Base-by-base conservation (phyloP, 441 rosid species). In the Adansonia rubrostipa region DNA sequence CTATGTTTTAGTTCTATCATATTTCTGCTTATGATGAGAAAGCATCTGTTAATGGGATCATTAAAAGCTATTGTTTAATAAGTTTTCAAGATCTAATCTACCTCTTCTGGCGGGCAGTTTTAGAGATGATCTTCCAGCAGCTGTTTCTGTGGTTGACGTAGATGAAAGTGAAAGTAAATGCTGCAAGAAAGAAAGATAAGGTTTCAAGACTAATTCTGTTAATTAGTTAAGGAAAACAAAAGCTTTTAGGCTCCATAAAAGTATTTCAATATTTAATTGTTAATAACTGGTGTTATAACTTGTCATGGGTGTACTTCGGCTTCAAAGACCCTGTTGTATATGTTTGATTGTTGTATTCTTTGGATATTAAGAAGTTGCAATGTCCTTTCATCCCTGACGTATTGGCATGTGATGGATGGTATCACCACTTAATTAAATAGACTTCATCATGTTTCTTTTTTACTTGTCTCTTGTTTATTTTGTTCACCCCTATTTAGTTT, bases 341-440 rank as follows among this genome's bases (percentile, higher is more conserved):
- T 44, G 33, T 67, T 2, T 44, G 53, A 44, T 67, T 67, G 28
- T 50, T 17, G 8, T 67, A 3, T 44, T 9, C 15, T 65, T 22
- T 67, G 53, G 28, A 22, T 20, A 24, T 20, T 70, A 40, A 47
- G 44, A 48, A 22, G 17, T 48, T 24, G 5, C 17, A 28, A 47
- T 57, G 10, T 5, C 28, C 22, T 48, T 48, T 44, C 6, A 13
- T 9, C 58, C 4, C 3, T 67, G 28, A 14, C 42, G 2, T 19
- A 67, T 22, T 50, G 20, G 19, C 50, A 40, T 64, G 33, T 64
- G 45, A 64, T 65, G 20, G 70, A n/a, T 42, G 48, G 70, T 36
- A 40, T 42, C 22, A 40, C 22, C 13, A 6, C 13, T 40, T 65
- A 11, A 62, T 9, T 28, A 19, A 68, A 68, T 20, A 47, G 11